A percentile compares a stretch with the other conserved stretches of the same genome.
phyloP scores from a whole-genome alignment of 2,329 filamentous ascomycete species.

The Colletotrichum abscissum region DNA sequence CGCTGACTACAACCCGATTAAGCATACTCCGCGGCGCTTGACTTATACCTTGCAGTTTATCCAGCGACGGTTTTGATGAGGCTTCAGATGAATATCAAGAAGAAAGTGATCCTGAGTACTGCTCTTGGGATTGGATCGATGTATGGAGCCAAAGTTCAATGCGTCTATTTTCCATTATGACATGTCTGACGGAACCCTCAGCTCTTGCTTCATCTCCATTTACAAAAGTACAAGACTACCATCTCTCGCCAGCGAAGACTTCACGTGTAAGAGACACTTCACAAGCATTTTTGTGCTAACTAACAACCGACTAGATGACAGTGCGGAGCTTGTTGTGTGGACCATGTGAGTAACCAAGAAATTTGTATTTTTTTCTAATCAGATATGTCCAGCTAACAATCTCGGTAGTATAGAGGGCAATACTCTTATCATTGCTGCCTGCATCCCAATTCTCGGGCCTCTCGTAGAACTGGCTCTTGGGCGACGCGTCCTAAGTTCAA shows the following conservation, averaged over 20 bases:
- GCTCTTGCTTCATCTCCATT: slow-evolving; percentile 13
- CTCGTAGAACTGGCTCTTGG: slow-evolving; percentile 3
- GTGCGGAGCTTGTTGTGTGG: slow-evolving; percentile 17
- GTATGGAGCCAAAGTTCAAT: not conserved
- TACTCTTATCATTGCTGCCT: slow-evolving; percentile 13
- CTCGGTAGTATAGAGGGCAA: slow-evolving; percentile 10
- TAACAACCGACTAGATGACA: not conserved
- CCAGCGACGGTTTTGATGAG: slow-evolving; percentile 38
- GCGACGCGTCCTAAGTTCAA: not conserved
- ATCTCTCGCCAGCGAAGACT: slow-evolving; percentile 13
- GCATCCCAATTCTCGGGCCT: not conserved
- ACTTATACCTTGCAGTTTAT: slow-evolving; percentile 42
- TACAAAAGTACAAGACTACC: slow-evolving; percentile 14
- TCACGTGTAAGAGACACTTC: not conserved
- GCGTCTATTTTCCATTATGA: not conserved
- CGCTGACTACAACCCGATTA: not conserved
- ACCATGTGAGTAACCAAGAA: not conserved
- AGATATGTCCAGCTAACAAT: not conserved
- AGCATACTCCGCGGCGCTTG: slow-evolving; percentile 32
- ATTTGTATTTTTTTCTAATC: not conserved
- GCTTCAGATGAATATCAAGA: slow-evolving; percentile 39
- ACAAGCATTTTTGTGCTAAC: not conserved
- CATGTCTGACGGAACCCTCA: not conserved
- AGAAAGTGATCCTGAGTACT: slow-evolving; percentile 40
- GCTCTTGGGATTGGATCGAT: slow-evolving; percentile 38